A percentile compares a stretch with the other conserved stretches of the same genome.
Evolutionary conservation across 176 grass and related monocot species (phyloP).

Genomic region (Eleusine coracana): DNA sequence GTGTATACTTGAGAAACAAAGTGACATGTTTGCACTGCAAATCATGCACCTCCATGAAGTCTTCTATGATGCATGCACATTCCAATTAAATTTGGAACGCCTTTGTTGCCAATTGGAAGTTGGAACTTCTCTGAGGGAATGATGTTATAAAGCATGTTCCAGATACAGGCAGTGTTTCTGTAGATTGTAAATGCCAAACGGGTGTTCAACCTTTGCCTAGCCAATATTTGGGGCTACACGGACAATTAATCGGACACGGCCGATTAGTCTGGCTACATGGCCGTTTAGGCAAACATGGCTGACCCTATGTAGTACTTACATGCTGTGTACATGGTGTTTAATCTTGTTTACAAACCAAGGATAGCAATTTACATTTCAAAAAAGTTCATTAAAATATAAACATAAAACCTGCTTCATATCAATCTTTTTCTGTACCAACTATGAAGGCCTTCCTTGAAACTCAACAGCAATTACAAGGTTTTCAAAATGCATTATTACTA

Average conservation of each 20-base stretch:
- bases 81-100: conserved; percentile 2
- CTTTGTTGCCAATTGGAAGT: neutral
- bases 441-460: too few relatives aligned
- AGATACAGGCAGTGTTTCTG: neutral
- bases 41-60: neutral
- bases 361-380: neutral
- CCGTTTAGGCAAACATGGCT: too few relatives aligned
- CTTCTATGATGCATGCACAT: neutral
- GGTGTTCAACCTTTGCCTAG: too few relatives aligned
- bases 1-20: neutral
- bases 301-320: too few relatives aligned
- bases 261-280: too few relatives aligned
- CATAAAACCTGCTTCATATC: neutral
- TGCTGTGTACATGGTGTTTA: too few relatives aligned
- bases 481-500: conserved; percentile 1
- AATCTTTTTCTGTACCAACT: neutral
- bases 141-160: neutral
- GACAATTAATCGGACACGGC: too few relatives aligned
- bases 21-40: neutral
- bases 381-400: neutral
- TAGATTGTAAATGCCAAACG: too few relatives aligned
- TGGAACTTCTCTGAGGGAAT: neutral
- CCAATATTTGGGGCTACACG: too few relatives aligned
- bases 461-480: neutral
- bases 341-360: too few relatives aligned